Evolutionary conservation across 2,329 filamentous ascomycete genomes (phyloP), one percentile per base, ranked within the genome.

Genomic region (Ophiosphaerella korrae): DNA sequence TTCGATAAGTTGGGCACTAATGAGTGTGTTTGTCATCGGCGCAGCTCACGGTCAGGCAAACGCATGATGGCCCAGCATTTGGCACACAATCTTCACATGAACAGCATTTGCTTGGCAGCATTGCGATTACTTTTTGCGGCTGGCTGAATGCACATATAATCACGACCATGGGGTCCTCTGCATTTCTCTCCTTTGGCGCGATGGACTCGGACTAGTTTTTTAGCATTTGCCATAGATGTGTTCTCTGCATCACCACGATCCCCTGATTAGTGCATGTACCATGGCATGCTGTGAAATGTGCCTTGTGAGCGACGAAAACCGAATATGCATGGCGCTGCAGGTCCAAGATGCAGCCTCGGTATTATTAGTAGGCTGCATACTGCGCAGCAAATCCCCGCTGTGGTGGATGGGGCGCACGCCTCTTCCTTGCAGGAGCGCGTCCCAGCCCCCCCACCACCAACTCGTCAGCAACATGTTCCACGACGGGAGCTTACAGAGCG

Each of bases 401-500:
- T 33, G 41, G 33, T 49, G 32, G 23, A 39, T 18, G 45, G 35
- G 40, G 53, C 43, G 39, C 50, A 36, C 33, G 32, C 36, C 16
- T 14, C 37, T 57, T 50, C 58, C 56, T 57, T 48, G 58, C 42
- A 48, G 41, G 3, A 21, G 38, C 51, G 48, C 55, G 42, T 57
- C 47, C 53, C 43, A 45, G 47, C 46, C 52, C 42, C 41, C 45
- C 48, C 54, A 53, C 48, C 51, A 48, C 45, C 52, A 45, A 47
- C 50, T 47, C 51, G 24, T 31, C n/a, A 12, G 37, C 21, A 54
- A 41, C 36, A 92, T 96, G 87, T 97, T 96, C 75, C 92, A 92
- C 71, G 68, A 86, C 53, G 92, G 92, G 14, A 86, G 85, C 53
- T 75, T 97, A 16, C 89, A 95, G 64, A 87, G 88, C 64, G 92